A percentile compares a stretch with the other conserved stretches of the same genome.
Evolutionary conservation across 306 rosid species (phyloP).

Genomic region (Casuarina cunninghamiana): DNA sequence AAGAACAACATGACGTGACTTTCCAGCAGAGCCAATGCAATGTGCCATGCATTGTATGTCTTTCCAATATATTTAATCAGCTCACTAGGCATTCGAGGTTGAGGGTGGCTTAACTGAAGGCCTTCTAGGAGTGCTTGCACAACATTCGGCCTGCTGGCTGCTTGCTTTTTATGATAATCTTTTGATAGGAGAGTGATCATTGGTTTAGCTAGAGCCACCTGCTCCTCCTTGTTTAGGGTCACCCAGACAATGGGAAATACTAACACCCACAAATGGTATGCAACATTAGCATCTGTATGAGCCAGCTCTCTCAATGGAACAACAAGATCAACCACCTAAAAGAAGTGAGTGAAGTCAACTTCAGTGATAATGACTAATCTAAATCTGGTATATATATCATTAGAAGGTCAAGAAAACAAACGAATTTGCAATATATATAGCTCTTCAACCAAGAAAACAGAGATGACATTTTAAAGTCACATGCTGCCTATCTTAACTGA

Average conservation of each 20-base stretch:
- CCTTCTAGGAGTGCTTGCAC: constrained; percentile 99
- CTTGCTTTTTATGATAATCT: constrained; percentile 96
- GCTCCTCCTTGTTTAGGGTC: constrained; percentile 93
- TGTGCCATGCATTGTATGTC: constrained; percentile 99
- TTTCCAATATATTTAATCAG: constrained; percentile 96
- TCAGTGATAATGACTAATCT: neutral
- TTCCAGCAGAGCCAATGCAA: constrained; percentile 90
- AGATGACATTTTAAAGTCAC: neutral
- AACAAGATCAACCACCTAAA: constrained; percentile 87
- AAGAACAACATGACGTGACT: constrained; percentile 92
- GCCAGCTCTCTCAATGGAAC: constrained; percentile 95
- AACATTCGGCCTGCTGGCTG: constrained; percentile 90
- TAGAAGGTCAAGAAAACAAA: neutral
- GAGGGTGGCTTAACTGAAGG: constrained; percentile 98
- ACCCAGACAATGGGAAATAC: constrained; percentile 99
- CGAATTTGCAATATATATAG: neutral
- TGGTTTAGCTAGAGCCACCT: constrained; percentile 89
- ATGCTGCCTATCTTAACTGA: neutral
- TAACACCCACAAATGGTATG: constrained; percentile 98
- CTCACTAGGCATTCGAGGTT: constrained; percentile 99
- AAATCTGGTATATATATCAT: too few species aligned
- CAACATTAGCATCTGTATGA: constrained; percentile 95
- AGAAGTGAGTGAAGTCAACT: constrained; percentile 15
- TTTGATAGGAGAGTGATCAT: constrained; percentile 91
- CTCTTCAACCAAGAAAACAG: neutral